Evolutionary conservation across 2,329 filamentous ascomycete species (phyloP).

Genomic region (Nemania sp.): DNA sequence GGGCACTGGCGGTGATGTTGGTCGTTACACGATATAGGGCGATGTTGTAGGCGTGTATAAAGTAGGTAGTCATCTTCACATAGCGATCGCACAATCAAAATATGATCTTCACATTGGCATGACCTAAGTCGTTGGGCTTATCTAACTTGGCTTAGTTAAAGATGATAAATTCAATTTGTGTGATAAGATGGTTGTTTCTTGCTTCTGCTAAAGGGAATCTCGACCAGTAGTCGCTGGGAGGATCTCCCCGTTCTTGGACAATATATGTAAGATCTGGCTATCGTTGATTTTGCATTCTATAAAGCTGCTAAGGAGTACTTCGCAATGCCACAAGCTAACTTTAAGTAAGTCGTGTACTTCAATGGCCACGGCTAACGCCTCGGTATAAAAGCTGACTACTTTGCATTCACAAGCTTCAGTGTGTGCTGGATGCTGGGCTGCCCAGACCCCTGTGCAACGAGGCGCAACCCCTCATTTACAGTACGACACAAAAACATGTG

Average conservation of each 20-base stretch:
- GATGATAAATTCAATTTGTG: neutral
- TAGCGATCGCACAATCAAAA: neutral
- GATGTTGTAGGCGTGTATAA: neutral
- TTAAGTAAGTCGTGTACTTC: too few species aligned
- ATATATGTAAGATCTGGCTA: too few species aligned
- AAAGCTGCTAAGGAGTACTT: too few species aligned
- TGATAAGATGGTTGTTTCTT: neutral
- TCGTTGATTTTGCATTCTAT: neutral
- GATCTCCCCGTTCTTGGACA: too few species aligned
- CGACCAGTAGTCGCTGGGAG: neutral
- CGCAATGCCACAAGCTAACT: too few species aligned
- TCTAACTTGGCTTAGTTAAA: neutral
- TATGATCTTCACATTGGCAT: neutral
- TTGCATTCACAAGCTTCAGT: neutral
- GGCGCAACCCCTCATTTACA: neutral
- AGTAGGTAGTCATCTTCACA: neutral
- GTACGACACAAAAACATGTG: too few species aligned
- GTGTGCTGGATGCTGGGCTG: neutral
- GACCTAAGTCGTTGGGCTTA: neutral
- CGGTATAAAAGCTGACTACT: neutral
- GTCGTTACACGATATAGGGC: conserved; percentile 41
- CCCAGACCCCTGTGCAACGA: neutral
- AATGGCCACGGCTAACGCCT: neutral
- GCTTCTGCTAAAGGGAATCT: neutral
- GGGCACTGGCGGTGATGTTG: conserved; percentile 40